A percentile compares a stretch with the other conserved stretches of the same genome.
These are phyloP conservation scores for Mortierella sp. DNA, from an alignment of 371 early-diverging fungal species.

Conservation along the genomic window DNA sequence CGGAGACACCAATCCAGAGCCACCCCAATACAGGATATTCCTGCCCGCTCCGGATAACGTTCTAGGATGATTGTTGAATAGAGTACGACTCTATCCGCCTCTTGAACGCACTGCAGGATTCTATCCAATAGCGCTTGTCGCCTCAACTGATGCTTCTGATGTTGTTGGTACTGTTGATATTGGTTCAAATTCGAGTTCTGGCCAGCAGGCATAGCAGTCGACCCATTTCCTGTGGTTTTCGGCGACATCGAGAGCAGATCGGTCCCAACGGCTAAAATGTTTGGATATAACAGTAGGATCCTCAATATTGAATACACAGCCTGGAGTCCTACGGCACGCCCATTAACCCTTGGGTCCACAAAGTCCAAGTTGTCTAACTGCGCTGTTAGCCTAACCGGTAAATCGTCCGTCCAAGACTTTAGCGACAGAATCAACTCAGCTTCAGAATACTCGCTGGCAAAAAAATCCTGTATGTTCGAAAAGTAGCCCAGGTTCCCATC, in stretches of 20 bases:
- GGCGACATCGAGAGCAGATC: constrained; percentile 16
- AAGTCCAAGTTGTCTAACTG: constrained; percentile 22
- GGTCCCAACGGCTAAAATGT: constrained; percentile 38
- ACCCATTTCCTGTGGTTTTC: not conserved
- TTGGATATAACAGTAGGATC: constrained; percentile 42
- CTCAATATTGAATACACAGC: constrained; percentile 31
- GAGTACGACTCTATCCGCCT: constrained; percentile 34
- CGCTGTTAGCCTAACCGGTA: constrained; percentile 23
- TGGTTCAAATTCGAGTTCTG: not conserved
- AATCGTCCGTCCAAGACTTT: constrained; percentile 43
- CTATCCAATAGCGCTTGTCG: constrained; percentile 37
- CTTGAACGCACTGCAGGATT: constrained; percentile 44
- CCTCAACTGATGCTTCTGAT: not conserved
- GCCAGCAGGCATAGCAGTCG: not conserved
- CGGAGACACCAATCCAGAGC: constrained; percentile 53
- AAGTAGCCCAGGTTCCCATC: not conserved
- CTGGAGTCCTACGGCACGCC: constrained; percentile 45
- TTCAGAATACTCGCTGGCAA: constrained; percentile 38
- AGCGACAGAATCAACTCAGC: constrained; percentile 40
- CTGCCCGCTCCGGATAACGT: constrained; percentile 41
- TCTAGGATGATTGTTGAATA: constrained; percentile 23
- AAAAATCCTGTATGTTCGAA: constrained; percentile 11
- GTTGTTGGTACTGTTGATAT: constrained; percentile 1
- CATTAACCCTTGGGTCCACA: constrained; percentile 49
- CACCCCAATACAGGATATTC: constrained; percentile 30